Base-by-base conservation (phyloP, 2,329 filamentous ascomycete genomes). In the Ophiostoma triangulosporum region DNA sequence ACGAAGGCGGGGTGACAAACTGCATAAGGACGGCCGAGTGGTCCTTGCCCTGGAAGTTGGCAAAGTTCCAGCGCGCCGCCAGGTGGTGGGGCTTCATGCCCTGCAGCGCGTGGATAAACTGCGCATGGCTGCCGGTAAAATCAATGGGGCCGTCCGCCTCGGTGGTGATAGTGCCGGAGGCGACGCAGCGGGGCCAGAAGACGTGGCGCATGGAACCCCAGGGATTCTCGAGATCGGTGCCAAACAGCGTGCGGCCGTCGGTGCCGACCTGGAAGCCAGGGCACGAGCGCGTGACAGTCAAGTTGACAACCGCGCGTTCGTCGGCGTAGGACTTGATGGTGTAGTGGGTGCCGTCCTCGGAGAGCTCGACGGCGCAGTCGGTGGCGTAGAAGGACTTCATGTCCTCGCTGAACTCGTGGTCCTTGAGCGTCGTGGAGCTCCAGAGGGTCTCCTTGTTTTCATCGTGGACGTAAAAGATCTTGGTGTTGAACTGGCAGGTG, bases 11-110 rank as follows among this genome's bases (percentile, higher is more conserved):
- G 1, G 93, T 98, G 35, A 82, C 95, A 68, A 83, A 98, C 68
- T 97, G 86, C 93, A 98, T 98, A 73, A 97, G 74, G 60, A 95
- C 71, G 27, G 90, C 91, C 27, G 90, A 93, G 71, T 88, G 86
- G 20, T 75, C 88, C 22, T 88, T 84, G 14, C 87, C 84, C 66
- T 97, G 90, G 73, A 95, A 95, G 70, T 90, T 81, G 68, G 80
- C 76, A 72, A 96, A 98, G 70, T 93, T 95, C 93, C 93, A 98
- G 58, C 79, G 81, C 29, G 86, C 82, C 57, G 91, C 90, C 56
- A 89, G 86, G 66, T 98, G 94, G 68, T 98, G 93, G 38, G 93
- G 93, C 77, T 98, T 98, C 91, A 97, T 97, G 66, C 90, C 93
- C 72, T 97, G 93, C 50, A 97, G 73, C 38, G 88, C 90, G 67